These are phyloP conservation scores for Tulasnella sp. DNA, from an alignment of 768 basidiomycete genomes.

Conservation along the genomic window DNA sequence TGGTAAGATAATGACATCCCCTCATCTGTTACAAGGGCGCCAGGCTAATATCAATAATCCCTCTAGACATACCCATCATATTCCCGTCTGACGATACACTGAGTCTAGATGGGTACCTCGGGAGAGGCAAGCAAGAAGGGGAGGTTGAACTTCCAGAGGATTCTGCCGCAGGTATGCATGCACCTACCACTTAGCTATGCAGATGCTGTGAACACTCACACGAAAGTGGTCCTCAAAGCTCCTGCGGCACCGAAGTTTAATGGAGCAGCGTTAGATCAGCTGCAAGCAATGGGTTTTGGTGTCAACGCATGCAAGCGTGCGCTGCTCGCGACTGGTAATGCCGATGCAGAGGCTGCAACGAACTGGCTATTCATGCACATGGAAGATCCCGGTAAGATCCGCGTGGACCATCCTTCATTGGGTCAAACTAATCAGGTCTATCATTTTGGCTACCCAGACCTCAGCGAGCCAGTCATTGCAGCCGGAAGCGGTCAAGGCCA, in stretches of 20 bases:
- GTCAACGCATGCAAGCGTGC: constrained; percentile 79
- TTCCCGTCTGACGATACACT: constrained; percentile 52
- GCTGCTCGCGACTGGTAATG: constrained; percentile 69
- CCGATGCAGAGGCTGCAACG: constrained; percentile 74
- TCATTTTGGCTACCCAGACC: no score
- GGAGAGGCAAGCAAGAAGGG: constrained; percentile 54
- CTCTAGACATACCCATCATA: constrained; percentile 70
- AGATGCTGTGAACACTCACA: background rate
- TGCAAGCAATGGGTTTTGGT: constrained; percentile 91
- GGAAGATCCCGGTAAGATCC: constrained; percentile 72
- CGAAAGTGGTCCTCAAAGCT: constrained; percentile 21
- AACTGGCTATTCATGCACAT: constrained; percentile 92
- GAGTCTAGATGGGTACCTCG: constrained; percentile 53
- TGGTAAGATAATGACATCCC: constrained; percentile 41
- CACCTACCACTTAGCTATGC: background rate
- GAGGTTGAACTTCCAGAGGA: constrained; percentile 64
- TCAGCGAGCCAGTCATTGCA: constrained; percentile 62
- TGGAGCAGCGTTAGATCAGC: constrained; percentile 55
- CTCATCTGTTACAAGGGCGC: background rate
- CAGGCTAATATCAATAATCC: background rate
- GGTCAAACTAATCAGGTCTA: background rate
- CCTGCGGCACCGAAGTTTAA: constrained; percentile 56
- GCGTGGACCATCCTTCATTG: background rate
- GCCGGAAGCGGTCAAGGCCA: constrained; percentile 22
- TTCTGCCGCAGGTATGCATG: constrained; percentile 25